Evolutionary conservation across 2,329 filamentous ascomycete species (phyloP).

Genomic region (Colletotrichum endophyticum): DNA sequence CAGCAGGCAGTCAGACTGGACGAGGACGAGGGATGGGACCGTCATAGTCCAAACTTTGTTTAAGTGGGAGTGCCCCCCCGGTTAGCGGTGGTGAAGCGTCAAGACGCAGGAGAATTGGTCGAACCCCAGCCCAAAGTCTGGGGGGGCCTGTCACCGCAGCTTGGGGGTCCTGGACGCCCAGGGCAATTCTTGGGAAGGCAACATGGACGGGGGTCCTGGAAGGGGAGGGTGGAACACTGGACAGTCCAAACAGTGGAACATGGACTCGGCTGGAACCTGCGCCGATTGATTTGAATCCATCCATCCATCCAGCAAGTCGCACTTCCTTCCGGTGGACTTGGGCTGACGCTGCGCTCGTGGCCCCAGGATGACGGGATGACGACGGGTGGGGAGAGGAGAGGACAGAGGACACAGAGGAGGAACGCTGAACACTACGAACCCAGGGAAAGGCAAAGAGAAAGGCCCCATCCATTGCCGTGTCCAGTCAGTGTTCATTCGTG

Average conservation of each 20-base stretch:
- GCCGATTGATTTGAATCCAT: neutral
- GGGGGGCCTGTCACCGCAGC: neutral
- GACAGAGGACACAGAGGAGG: neutral
- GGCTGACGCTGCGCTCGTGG: neutral
- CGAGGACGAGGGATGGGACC: neutral
- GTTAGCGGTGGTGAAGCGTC: constrained; percentile 3
- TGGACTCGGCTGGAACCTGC: neutral
- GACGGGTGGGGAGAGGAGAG: neutral
- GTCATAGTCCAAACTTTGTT: constrained; percentile 25
- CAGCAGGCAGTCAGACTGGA: neutral
- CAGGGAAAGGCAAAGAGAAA: neutral
- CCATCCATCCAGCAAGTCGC: neutral
- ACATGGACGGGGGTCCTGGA: neutral
- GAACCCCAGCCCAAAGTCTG: constrained; percentile 9
- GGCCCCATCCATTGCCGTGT: neutral
- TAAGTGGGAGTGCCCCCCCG: neutral
- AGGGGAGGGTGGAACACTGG: neutral
- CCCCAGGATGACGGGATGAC: neutral
- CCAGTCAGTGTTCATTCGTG: neutral
- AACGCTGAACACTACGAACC: neutral
- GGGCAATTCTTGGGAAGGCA: neutral
- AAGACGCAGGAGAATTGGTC: constrained; percentile 4
- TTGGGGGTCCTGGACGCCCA: neutral
- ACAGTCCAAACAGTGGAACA: neutral
- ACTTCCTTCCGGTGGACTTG: neutral